Evolutionary conservation across 768 basidiomycete genomes (phyloP), one percentile per base, ranked within the genome.

Genomic region (Crepidotus variabilis): DNA sequence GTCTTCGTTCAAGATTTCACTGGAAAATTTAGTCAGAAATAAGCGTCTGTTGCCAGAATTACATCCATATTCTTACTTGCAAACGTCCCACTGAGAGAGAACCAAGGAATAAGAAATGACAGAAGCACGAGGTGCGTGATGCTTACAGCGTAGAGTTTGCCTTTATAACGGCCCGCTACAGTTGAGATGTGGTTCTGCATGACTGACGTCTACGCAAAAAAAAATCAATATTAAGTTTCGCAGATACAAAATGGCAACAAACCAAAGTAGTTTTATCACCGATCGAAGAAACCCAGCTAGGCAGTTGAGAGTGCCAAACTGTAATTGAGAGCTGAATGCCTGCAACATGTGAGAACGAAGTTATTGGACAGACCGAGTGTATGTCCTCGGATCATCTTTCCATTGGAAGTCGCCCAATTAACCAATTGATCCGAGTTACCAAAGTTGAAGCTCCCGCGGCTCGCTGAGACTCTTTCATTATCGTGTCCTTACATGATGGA

Each of bases 1-100:
- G 61, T 78, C 69, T 54, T 79, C 78, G 65, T 75, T 76, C 61
- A 80, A 71, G 52, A 74, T 73, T 67, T 79, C 78, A 56, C 71
- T 72, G 13, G 21, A 35, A 69, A 67, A 50, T 66, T 11, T 57
- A 47, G 64, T n/a, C n/a, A n/a, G n/a, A n/a, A n/a, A n/a, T n/a
- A n/a, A n/a, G n/a, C n/a, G n/a, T n/a, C n/a, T n/a, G n/a, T n/a
- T n/a, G n/a, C n/a, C n/a, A n/a, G n/a, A n/a, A n/a, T n/a, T n/a
- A n/a, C n/a, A n/a, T n/a, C n/a, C 16, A 51, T 54, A 9, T 18
- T 53, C 55, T 43, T 61, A 75, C 72, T 75, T 75, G 69, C 59
- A 66, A 33, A 73, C 71, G 57, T 72, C 71, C 75, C 73, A 74
- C 67, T 71, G n/a, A n/a, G n/a, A n/a, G n/a, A n/a, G n/a, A n/a